Evolutionary conservation across 2,329 filamentous ascomycete species (phyloP), one percentile per base, ranked within the genome.

Genomic region (Proliferodiscus dingleyae): DNA sequence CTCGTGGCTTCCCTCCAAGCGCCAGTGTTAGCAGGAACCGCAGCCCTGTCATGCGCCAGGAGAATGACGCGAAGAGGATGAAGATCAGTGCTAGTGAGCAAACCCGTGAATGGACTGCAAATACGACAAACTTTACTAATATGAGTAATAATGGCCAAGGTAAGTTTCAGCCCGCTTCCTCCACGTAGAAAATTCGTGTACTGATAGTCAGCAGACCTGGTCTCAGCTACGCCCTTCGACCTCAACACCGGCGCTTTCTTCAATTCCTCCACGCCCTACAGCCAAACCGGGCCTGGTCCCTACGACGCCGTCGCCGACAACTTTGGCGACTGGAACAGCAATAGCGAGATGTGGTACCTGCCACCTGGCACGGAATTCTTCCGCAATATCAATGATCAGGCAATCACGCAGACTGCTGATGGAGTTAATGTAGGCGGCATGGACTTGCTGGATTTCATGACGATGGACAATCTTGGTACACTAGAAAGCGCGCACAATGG

Each of bases 401-500:
- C 72, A 5, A 78, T 83, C 8, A 78, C 78, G 34, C 83, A 83
- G 77, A 83, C 80, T 2, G 77, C 80, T 7, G 80, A 84, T 54
- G 80, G 80, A 22, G 76, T 84, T 40, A 83, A 83, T 54, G 77
- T 85, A 2, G 80, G 80, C 8, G 81, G 81, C 0, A 69, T 84
- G 24, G 81, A 85, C 59, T 60, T 85, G 55, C 71, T 85, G 11
- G 81, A 85, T 58, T 83, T 80, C 52, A 83, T 84, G 79, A 75
- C 78, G 6, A 78, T 83, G 74, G 80, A 78, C n/a, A 45, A 41
- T 23, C 52, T 50, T 45, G 30, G 38, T 22, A n/a, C 21, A 6
- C 29, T 48, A 36, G 52, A 52, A 32, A 50, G 43, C 7, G 6
- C 32, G 16, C 32, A 34, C n/a, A 34, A 34, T 18, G 16, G 32